A percentile compares a stretch with the other conserved stretches of the same genome.
phyloP scores from a whole-genome alignment of 2,329 filamentous ascomycete genomes.

The Cladosporium phlei region DNA sequence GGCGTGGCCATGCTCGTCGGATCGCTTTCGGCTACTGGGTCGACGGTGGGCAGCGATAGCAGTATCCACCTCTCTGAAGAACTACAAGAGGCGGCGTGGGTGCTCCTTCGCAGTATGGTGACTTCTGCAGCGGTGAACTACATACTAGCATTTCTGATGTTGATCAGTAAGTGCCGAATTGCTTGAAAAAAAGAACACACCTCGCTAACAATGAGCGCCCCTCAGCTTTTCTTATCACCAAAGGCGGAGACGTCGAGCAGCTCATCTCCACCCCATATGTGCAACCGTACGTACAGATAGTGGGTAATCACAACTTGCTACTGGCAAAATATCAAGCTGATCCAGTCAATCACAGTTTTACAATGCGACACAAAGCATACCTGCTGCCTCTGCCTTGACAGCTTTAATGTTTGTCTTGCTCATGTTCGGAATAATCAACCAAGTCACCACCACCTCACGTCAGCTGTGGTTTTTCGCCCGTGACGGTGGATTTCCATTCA shows the following conservation, averaged over 20 bases:
- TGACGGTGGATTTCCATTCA: constrained; percentile 17
- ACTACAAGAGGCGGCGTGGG: constrained; percentile 16
- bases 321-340: no score
- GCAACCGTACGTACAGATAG: constrained; percentile 14
- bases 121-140: constrained; percentile 15
- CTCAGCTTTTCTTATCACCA: constrained; percentile 19
- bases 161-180: constrained; percentile 3
- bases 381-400: constrained; percentile 13
- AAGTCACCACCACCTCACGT: constrained; percentile 17
- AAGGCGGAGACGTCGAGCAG: constrained; percentile 28
- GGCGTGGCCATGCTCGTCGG: constrained; percentile 15
- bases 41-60: constrained; percentile 14
- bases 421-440: constrained; percentile 16
- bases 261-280: constrained; percentile 21
- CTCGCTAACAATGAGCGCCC: neutral
- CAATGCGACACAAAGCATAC: constrained; percentile 15
- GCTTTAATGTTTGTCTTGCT: constrained; percentile 13
- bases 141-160: constrained; percentile 5
- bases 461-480: constrained; percentile 13
- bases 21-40: constrained; percentile 8
- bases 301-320: neutral
- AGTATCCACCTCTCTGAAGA: constrained; percentile 20
- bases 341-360: constrained; percentile 1
- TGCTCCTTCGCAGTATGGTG: constrained; percentile 23
- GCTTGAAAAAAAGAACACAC: no score